Percentiles rank a stretch among this genome's conserved stretches.
These are phyloP conservation scores for Populus hybrid DNA, from an alignment of 441 rosid species.

Conservation along the genomic window DNA sequence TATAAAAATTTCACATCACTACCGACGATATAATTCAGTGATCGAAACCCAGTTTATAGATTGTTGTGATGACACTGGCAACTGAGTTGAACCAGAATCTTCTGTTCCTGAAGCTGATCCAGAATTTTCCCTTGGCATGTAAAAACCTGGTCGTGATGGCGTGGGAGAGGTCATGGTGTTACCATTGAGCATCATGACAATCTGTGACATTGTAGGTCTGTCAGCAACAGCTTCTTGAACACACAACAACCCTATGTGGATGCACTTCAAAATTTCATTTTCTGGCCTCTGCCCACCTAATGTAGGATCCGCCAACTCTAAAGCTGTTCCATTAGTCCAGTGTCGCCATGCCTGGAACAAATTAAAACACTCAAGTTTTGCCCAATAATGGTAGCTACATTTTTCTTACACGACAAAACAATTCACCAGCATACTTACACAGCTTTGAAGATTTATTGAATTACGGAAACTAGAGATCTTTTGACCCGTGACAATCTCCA, in stretches of 20 bases:
- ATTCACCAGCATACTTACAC: too few species aligned
- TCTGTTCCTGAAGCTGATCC: conserved; percentile 1
- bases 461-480: conserved; percentile 16
- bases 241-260: conserved; percentile 36
- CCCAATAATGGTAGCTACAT: too few species aligned
- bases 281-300: conserved; percentile 18
- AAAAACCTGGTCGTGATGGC: conserved; percentile 30
- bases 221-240: conserved; percentile 38
- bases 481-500: conserved; percentile 33
- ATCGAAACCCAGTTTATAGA: conserved; percentile 31
- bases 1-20: background rate
- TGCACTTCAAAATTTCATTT: conserved; percentile 29
- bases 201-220: conserved; percentile 36
- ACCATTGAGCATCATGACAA: conserved; percentile 29
- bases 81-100: background rate
- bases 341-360: too few species aligned
- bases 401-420: too few species aligned
- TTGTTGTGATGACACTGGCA: background rate
- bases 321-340: conserved; percentile 27
- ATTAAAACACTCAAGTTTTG: too few species aligned
- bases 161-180: conserved; percentile 14
- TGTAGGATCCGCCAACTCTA: conserved; percentile 26
- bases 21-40: conserved; percentile 29
- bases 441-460: conserved; percentile 29
- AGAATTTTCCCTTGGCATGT: background rate